These are phyloP conservation scores for Colletotrichum lupini DNA, from an alignment of 2,329 filamentous ascomycete genomes.

Conservation along the genomic window DNA sequence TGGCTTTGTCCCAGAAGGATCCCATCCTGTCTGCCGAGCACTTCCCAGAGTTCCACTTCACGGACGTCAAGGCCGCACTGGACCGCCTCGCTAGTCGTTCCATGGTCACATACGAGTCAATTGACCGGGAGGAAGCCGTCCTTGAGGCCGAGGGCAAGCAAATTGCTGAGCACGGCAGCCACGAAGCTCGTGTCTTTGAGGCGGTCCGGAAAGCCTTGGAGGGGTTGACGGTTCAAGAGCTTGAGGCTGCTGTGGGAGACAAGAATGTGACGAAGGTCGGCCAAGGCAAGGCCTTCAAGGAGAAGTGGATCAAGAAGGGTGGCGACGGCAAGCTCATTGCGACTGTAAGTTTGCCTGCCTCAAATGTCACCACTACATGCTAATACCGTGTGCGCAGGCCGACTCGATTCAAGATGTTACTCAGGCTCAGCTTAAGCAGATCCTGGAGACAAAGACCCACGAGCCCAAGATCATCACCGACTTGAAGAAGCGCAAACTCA, in stretches of 20 bases:
- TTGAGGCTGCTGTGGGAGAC: constrained; percentile 76
- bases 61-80: constrained; percentile 84
- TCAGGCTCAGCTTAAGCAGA: constrained; percentile 77
- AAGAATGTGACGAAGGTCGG: constrained; percentile 83
- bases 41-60: constrained; percentile 75
- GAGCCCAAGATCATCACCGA: constrained; percentile 84
- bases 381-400: constrained; percentile 50
- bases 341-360: constrained; percentile 50
- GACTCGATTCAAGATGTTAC: constrained; percentile 86
- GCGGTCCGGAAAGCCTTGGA: constrained; percentile 78
- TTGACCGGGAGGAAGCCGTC: constrained; percentile 81
- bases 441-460: constrained; percentile 76
- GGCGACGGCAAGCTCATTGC: constrained; percentile 67
- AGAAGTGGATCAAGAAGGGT: constrained; percentile 76
- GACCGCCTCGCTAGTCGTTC: constrained; percentile 86
- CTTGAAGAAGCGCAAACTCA: constrained; percentile 90
- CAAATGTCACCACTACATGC: not conserved
- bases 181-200: constrained; percentile 86
- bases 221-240: constrained; percentile 82
- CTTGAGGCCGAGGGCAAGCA: constrained; percentile 81
- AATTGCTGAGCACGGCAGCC: constrained; percentile 80
- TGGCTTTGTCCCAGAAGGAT: constrained; percentile 71
- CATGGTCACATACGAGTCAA: constrained; percentile 88
- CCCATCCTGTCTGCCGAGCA: constrained; percentile 75
- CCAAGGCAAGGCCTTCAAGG: constrained; percentile 93